Evolutionary conservation across 1,284 basidiomycete genomes (phyloP), one percentile per base, ranked within the genome.

Genomic region (Sphagnurus paluster): DNA sequence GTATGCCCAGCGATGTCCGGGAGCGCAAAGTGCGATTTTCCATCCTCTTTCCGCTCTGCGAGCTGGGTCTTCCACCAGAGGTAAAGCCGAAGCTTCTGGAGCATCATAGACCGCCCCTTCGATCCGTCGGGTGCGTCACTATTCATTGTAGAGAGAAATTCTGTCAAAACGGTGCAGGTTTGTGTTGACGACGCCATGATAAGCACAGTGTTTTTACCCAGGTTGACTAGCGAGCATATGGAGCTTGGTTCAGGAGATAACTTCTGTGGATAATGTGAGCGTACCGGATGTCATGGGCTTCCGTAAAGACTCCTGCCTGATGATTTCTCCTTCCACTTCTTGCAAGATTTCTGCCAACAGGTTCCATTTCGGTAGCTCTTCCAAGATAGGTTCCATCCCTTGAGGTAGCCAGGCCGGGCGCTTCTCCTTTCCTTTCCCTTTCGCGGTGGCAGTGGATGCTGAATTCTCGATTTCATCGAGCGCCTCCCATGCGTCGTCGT

Each of bases 331-430:
- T 65, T 99, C 97, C 4, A 95, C 89, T 69, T 99, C 97, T 52
- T 93, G 79, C 39, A 99, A 64, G 0, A 97, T 80, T 10, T 94
- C 90, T 0, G 84, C 80, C 3, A 99, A 70, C 3, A 98, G 66
- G 42, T 77, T 79, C 96, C 97, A 99, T 62, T 99, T 99, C 0
- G 96, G 96, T 30, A 91, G 78, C 62, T 98, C 95, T 64, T 99
- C 96, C 14, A 99, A 74, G 0, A 94, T 81, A 0, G 92, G 90
- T 32, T 92, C 84, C 60, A 97, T 86, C 0, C 83, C 87, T 7
- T 82, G 75, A 0, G 93, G 90, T 8, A 94, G 58, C 84, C 92
- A 91, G 26, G 53, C 50, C 3, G 74, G 74, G 56, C 66, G 56
- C 51, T 56, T 33, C 34, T 56, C 38, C 32, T 36, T 42, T 43